Conservation (phyloP, 306 rosid species). For the Psophocarpus tetragonolobus region DNA sequence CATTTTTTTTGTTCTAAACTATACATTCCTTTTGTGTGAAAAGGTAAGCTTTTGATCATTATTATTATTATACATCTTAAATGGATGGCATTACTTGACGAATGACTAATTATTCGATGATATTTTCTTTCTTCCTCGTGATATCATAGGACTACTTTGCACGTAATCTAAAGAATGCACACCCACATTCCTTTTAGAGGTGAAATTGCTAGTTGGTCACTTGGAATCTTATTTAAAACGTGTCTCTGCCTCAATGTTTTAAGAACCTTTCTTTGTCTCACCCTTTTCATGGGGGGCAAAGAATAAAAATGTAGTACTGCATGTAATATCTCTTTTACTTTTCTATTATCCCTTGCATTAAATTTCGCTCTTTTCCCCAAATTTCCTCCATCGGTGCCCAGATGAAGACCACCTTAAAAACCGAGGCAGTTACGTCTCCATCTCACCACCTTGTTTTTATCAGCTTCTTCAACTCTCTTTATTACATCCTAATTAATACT, state of each 20-base stretch:
- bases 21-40: not conserved
- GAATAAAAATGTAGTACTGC: not conserved
- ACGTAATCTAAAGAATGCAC: not conserved
- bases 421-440: not conserved
- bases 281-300: not conserved
- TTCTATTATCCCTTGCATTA: not conserved
- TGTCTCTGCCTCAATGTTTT: not conserved
- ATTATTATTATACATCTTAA: not conserved
- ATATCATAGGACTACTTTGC: not conserved
- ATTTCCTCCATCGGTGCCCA: not conserved
- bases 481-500: not conserved
- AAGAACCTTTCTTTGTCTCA: not conserved
- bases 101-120: not conserved
- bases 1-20: not conserved
- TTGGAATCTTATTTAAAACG: not conserved
- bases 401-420: not conserved
- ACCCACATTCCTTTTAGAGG: not conserved
- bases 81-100: not conserved
- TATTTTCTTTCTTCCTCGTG: not conserved
- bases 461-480: not conserved
- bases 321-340: not conserved
- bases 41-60: not conserved
- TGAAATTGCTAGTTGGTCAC: not conserved
- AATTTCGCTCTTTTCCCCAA: not conserved
- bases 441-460: constrained; percentile 2